Evolutionary conservation across 768 basidiomycete genomes (phyloP).

Genomic region (Tulasnella sp.): DNA sequence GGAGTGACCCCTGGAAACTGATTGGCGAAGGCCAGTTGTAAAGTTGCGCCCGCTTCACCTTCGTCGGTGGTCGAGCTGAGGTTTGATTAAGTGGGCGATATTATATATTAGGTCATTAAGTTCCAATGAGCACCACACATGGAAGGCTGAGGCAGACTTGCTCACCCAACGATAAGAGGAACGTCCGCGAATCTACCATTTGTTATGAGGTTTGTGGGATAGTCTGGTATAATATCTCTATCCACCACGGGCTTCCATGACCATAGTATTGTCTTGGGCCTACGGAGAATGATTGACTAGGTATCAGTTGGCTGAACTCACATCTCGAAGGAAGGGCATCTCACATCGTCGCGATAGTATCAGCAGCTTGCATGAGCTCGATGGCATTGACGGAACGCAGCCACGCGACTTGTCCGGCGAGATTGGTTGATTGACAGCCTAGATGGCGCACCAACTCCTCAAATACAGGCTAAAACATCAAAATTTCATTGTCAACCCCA

Average conservation of each 20-base stretch:
- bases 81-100: too few species aligned
- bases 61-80: too few species aligned
- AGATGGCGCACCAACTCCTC: conserved; percentile 38
- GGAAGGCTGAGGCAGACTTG: too few species aligned
- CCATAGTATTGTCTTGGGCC: neutral
- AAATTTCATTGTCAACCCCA: too few species aligned
- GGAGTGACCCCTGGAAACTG: too few species aligned
- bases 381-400: conserved; percentile 20
- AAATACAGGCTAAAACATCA: conserved; percentile 46
- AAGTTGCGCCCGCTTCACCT: too few species aligned
- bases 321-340: too few species aligned
- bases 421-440: conserved; percentile 35
- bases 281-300: conserved; percentile 25
- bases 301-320: neutral
- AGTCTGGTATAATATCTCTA: conserved; percentile 39
- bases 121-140: too few species aligned
- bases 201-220: conserved; percentile 38
- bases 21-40: too few species aligned
- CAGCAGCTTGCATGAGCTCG: conserved; percentile 34
- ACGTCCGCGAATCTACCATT: conserved; percentile 38
- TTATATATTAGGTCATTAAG: too few species aligned
- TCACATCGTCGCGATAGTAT: conserved; percentile 8
- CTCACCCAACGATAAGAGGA: conserved; percentile 47
- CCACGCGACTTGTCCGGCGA: conserved; percentile 3
- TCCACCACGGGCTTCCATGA: conserved; percentile 38